Evolutionary conservation across 2,329 filamentous ascomycete species (phyloP).

Genomic region (Truncatella angustata): DNA sequence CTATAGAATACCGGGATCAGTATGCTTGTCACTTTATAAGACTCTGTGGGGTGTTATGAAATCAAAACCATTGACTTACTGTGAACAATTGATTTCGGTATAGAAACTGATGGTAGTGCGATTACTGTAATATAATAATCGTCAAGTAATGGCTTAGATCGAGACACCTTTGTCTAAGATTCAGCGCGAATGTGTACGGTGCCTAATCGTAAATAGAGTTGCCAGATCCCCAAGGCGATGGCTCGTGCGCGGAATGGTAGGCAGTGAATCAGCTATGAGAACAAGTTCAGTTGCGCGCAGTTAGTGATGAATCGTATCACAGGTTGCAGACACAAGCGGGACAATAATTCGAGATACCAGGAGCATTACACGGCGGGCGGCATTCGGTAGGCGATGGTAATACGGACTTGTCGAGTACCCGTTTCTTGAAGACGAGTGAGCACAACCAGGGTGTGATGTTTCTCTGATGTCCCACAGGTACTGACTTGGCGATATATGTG

Average conservation of each 20-base stretch:
- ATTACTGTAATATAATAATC: too few species aligned
- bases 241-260: too few species aligned
- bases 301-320: slow-evolving; percentile 14
- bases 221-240: too few species aligned
- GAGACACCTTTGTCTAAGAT: background rate
- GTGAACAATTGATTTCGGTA: background rate
- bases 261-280: background rate
- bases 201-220: too few species aligned
- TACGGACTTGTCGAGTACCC: slow-evolving; percentile 4
- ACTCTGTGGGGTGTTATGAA: background rate
- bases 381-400: slow-evolving; percentile 11
- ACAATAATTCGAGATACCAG: slow-evolving; percentile 20
- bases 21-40: too few species aligned
- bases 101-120: too few species aligned
- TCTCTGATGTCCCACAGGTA: slow-evolving; percentile 6
- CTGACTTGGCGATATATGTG: background rate
- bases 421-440: slow-evolving; percentile 1
- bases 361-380: slow-evolving; percentile 19
- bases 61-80: slow-evolving; percentile 1
- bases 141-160: too few species aligned
- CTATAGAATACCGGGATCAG: too few species aligned
- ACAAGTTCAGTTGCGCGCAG: background rate
- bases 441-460: slow-evolving; percentile 7
- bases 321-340: slow-evolving; percentile 15
- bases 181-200: too few species aligned